Percentiles rank a stretch among this genome's conserved stretches.
Evolutionary conservation across 306 rosid genomes (phyloP).

Genomic region (Fragaria vesca): DNA sequence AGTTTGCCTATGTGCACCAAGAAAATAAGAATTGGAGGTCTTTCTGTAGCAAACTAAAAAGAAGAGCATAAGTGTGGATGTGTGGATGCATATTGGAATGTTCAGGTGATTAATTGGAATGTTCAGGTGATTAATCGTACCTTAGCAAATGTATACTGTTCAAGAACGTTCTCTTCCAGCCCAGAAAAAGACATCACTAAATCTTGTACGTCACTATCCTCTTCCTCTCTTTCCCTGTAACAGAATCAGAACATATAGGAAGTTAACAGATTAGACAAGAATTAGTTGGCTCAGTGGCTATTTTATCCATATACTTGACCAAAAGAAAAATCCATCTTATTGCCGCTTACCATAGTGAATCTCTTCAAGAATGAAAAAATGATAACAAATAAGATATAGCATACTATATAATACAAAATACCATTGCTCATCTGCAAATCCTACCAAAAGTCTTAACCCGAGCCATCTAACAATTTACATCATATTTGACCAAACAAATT

Average conservation of each 20-base stretch:
- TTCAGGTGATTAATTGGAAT: background rate
- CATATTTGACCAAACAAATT: background rate
- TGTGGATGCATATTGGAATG: background rate
- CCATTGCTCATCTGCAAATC: background rate
- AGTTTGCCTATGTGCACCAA: background rate
- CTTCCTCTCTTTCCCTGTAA: slow-evolving; percentile 79
- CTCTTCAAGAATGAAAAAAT: background rate
- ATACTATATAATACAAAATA: background rate
- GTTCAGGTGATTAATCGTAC: slow-evolving; percentile 35
- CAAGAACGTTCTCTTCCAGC: slow-evolving; percentile 93
- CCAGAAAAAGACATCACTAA: slow-evolving; percentile 67
- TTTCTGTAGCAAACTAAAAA: background rate
- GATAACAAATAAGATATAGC: background rate
- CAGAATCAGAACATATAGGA: slow-evolving; percentile 22
- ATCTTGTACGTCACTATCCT: slow-evolving; percentile 73
- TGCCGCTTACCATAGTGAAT: background rate
- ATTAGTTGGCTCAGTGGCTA: slow-evolving; percentile 9
- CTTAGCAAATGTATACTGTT: slow-evolving; percentile 96
- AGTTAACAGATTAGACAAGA: slow-evolving; percentile 18
- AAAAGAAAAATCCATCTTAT: background rate
- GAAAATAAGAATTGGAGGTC: background rate
- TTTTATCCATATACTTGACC: background rate
- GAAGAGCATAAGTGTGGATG: background rate
- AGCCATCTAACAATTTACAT: background rate
- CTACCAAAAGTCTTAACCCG: background rate